A percentile compares a stretch with the other conserved stretches of the same genome.
phyloP scores from a whole-genome alignment of 2,329 filamentous ascomycete species.

The Rhexocercosporidium sp. region DNA sequence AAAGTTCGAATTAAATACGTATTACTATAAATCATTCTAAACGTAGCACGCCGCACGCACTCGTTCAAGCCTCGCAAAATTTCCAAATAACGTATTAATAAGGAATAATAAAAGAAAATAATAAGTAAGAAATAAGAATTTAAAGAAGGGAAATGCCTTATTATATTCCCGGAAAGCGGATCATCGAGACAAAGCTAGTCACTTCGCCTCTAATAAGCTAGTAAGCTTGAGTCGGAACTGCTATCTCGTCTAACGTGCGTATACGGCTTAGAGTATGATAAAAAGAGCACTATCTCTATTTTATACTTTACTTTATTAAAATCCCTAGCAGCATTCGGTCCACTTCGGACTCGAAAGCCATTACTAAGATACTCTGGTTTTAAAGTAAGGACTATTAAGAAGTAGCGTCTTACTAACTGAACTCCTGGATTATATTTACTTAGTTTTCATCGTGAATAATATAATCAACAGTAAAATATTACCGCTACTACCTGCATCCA shows the following conservation, averaged over 20 bases:
- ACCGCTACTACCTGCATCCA: neutral
- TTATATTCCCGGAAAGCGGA: neutral
- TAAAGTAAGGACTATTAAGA: neutral
- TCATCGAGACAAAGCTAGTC: neutral
- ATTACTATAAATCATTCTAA: neutral
- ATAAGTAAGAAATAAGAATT: neutral
- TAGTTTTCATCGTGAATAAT: neutral
- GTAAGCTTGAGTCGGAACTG: neutral
- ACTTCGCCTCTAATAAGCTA: neutral
- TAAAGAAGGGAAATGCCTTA: neutral
- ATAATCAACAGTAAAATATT: neutral
- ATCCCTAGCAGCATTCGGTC: neutral
- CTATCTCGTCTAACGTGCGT: neutral
- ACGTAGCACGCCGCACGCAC: neutral
- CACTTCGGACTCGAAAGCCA: neutral
- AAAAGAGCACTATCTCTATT: neutral
- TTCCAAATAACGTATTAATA: neutral
- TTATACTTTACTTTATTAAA: neutral
- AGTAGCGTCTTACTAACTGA: neutral
- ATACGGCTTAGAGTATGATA: neutral
- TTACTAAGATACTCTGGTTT: neutral
- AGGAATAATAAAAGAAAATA: neutral
- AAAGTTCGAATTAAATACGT: neutral
- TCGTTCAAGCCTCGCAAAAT: neutral
- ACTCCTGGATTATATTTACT: neutral